Percentiles rank a stretch among this genome's conserved stretches.
phyloP scores from a whole-genome alignment of 2,329 filamentous ascomycete species.

The Endocalyx cinctus region DNA sequence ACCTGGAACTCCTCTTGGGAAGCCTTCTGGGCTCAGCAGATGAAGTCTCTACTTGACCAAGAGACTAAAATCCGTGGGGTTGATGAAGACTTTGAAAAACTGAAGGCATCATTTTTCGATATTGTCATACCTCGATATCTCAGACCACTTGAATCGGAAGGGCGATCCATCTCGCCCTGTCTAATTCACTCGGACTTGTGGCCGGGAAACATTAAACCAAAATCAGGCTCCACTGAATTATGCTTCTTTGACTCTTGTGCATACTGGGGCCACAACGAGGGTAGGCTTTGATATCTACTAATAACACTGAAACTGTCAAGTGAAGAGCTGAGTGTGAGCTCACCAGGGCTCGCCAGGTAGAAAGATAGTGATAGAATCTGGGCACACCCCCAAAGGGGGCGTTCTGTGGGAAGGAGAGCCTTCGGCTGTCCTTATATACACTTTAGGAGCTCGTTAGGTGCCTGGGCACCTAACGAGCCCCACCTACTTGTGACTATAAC shows the following conservation, averaged over 20 bases:
- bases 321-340: no score
- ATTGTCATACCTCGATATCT: conserved; percentile 20
- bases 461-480: no score
- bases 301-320: no score
- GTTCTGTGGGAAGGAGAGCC: no score
- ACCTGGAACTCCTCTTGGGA: conserved; percentile 19
- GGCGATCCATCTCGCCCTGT: conserved; percentile 16
- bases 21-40: conserved; percentile 13
- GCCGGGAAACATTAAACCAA: conserved; percentile 20
- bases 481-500: background rate
- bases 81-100: conserved; percentile 11
- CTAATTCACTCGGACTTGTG: conserved; percentile 21
- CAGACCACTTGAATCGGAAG: conserved; percentile 16
- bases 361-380: no score
- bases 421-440: no score
- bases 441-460: no score
- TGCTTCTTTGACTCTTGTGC: conserved; percentile 19
- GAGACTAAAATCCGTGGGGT: conserved; percentile 10
- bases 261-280: conserved; percentile 22
- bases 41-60: conserved; percentile 12
- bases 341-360: no score
- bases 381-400: no score
- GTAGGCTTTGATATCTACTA: conserved; percentile 9
- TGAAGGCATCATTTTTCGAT: conserved; percentile 13
- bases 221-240: conserved; percentile 4